Evolutionary conservation across 352 stramenopile species (phyloP), one percentile per base, ranked within the genome.

Genomic region (Pythium myriotylum): DNA sequence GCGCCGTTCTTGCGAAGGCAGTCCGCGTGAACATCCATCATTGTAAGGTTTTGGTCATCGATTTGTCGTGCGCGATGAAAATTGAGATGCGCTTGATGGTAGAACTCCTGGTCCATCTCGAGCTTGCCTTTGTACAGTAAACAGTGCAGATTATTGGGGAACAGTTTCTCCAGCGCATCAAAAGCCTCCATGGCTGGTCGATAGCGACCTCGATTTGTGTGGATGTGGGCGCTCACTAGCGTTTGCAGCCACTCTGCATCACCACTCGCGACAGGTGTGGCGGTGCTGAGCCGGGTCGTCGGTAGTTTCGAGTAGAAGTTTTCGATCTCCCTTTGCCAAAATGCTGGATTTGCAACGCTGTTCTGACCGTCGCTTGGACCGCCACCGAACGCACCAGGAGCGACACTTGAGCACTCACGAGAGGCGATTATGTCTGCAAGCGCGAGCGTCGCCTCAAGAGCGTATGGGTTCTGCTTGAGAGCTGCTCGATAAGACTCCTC

Each of bases 391-490:
- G 23, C 42, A 3, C 43, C 48, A 10, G 49, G 45, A 13, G 55
- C 41, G 42, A 55, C 51, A 22, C 26, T 66, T 1, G 65, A 65
- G 6, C 65, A 61, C 61, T 84, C 75, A 47, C 80, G 84, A 23
- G 72, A 67, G 19, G 67, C 66, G 8, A 74, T 60, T n/a, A 92
- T 63, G 27, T 91, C 70, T 0, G 83, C 74, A 2, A 92, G 73
- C 12, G 78, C 80, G 52, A 94, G 39, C n/a, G 79, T 73, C n/a
- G 86, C 86, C 67, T 94, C 86, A 19, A 94, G 53, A 19, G 86
- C 86, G 43, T 92, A 94, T 29, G 86, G 84, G 52, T 91, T 92
- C 37, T 81, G 69, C 51, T 60, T 56, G 16, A 94, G 62, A 12
- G 81, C 86, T 47, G 48, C 40, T 16, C 54, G 63, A 54, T 89